Evolutionary conservation across 257 asterid species (phyloP).

Genomic region (Anisodus tanguticus): DNA sequence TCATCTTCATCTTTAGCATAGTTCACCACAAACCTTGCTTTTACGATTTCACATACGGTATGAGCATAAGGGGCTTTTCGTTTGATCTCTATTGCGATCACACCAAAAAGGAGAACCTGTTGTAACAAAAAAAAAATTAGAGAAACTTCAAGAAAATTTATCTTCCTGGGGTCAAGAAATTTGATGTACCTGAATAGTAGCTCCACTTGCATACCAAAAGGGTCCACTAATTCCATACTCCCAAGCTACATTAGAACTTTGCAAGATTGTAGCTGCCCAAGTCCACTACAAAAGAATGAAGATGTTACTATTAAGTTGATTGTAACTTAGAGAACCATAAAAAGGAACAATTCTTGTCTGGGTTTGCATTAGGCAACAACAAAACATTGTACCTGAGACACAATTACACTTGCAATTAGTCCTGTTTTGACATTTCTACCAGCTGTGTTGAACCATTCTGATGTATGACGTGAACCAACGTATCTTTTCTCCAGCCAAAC

Average conservation of each 20-base stretch:
- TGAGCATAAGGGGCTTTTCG: slow-evolving; percentile 93
- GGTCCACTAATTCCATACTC: slow-evolving; percentile 96
- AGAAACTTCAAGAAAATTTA: no score
- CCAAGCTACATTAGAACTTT: slow-evolving; percentile 96
- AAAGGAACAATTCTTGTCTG: neutral
- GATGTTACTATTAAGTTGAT: neutral
- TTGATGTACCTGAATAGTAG: slow-evolving; percentile 78
- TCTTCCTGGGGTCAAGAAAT: neutral
- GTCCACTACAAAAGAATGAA: slow-evolving; percentile 71
- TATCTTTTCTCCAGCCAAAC: slow-evolving; percentile 94
- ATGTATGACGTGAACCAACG: slow-evolving; percentile 84
- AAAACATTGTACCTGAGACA: slow-evolving; percentile 69
- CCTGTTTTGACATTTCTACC: slow-evolving; percentile 95
- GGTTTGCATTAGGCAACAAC: neutral
- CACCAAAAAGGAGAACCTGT: slow-evolving; percentile 87
- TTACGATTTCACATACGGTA: slow-evolving; percentile 88
- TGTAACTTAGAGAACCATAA: neutral
- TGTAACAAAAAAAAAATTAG: neutral
- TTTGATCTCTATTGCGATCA: slow-evolving; percentile 94
- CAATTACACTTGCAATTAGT: slow-evolving; percentile 91
- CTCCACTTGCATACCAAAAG: slow-evolving; percentile 97
- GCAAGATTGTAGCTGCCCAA: slow-evolving; percentile 97
- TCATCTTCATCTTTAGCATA: neutral
- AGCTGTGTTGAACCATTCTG: slow-evolving; percentile 97
- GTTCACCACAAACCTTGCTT: slow-evolving; percentile 63